Evolutionary conservation across 2,329 filamentous ascomycete genomes (phyloP).

Genomic region (Aspergillus viridinutans): DNA sequence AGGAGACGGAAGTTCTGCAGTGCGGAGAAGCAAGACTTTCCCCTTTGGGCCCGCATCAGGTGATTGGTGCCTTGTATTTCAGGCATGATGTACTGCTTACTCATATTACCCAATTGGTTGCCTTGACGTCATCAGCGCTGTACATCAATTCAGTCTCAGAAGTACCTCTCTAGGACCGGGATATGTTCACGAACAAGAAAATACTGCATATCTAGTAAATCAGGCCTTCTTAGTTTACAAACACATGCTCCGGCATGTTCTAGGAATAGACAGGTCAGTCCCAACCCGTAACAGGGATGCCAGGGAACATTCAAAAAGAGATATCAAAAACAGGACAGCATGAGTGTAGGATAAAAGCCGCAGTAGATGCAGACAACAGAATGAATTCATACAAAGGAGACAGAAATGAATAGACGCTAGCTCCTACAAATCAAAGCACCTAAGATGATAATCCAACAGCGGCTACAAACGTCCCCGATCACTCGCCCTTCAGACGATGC

Average conservation of each 20-base stretch:
- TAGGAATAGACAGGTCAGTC: slow-evolving; percentile 25
- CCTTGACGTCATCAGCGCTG: slow-evolving; percentile 8
- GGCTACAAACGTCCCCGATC: slow-evolving; percentile 18
- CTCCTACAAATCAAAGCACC: slow-evolving; percentile 24
- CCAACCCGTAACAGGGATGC: slow-evolving; percentile 11
- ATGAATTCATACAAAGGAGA: slow-evolving; percentile 27
- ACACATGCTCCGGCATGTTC: slow-evolving; percentile 17
- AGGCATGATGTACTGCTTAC: slow-evolving; percentile 6
- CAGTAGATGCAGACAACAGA: slow-evolving; percentile 17
- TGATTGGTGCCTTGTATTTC: slow-evolving; percentile 9
- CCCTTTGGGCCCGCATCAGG: slow-evolving; percentile 13
- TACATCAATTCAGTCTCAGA: too few species aligned
- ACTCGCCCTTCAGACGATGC: slow-evolving; percentile 64
- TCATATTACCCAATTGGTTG: neutral
- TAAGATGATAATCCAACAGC: slow-evolving; percentile 15
- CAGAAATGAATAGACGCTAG: slow-evolving; percentile 24
- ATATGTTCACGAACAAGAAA: neutral
- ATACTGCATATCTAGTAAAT: slow-evolving; percentile 12
- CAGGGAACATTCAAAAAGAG: slow-evolving; percentile 9
- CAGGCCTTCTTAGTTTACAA: slow-evolving; percentile 21
- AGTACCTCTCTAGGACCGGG: too few species aligned
- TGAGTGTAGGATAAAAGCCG: slow-evolving; percentile 12
- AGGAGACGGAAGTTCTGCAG: slow-evolving; percentile 4
- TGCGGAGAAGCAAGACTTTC: slow-evolving; percentile 17
- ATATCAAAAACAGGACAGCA: slow-evolving; percentile 19